Evolutionary conservation across 2,329 filamentous ascomycete species (phyloP).

Genomic region (Lachnellula hyalina): DNA sequence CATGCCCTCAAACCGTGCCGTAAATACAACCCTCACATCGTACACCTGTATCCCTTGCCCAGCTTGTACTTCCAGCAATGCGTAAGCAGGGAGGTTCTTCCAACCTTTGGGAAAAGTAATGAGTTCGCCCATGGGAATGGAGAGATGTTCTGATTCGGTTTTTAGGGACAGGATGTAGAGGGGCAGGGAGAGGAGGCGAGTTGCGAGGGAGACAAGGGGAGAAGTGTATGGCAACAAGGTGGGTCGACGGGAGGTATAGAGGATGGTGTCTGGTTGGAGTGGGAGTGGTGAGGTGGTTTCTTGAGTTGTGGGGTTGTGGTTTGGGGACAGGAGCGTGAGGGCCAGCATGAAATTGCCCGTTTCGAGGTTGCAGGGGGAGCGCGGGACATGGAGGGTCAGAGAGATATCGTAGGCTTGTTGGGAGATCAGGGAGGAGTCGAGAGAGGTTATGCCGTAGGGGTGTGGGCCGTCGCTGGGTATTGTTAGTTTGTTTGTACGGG

Average conservation of each 20-base stretch:
- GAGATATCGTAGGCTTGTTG: slow-evolving; percentile 81
- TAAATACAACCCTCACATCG: slow-evolving; percentile 59
- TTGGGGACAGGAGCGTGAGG: slow-evolving; percentile 58
- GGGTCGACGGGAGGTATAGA: slow-evolving; percentile 65
- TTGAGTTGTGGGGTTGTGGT: slow-evolving; percentile 25
- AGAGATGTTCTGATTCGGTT: slow-evolving; percentile 58
- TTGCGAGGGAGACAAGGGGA: slow-evolving; percentile 60
- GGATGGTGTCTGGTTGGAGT: slow-evolving; percentile 33
- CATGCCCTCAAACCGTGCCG: slow-evolving; percentile 70
- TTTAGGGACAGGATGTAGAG: slow-evolving; percentile 64
- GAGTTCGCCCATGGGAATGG: slow-evolving; percentile 50
- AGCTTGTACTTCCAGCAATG: slow-evolving; percentile 39
- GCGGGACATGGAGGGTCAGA: slow-evolving; percentile 70
- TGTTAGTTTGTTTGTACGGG: slow-evolving; percentile 1
- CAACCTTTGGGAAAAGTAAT: background rate
- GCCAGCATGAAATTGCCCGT: slow-evolving; percentile 95
- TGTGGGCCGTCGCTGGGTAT: slow-evolving; percentile 34
- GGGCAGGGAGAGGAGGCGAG: slow-evolving; percentile 57
- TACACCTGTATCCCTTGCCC: slow-evolving; percentile 73
- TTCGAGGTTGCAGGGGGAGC: slow-evolving; percentile 67
- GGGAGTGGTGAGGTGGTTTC: slow-evolving; percentile 6
- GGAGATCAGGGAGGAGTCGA: slow-evolving; percentile 50
- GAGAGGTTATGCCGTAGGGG: slow-evolving; percentile 28
- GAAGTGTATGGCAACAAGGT: slow-evolving; percentile 75
- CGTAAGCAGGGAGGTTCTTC: slow-evolving; percentile 41